A percentile compares a stretch with the other conserved stretches of the same genome.
Evolutionary conservation across 441 rosid genomes (phyloP).

Genomic region (Pelargonium fulgidum): DNA sequence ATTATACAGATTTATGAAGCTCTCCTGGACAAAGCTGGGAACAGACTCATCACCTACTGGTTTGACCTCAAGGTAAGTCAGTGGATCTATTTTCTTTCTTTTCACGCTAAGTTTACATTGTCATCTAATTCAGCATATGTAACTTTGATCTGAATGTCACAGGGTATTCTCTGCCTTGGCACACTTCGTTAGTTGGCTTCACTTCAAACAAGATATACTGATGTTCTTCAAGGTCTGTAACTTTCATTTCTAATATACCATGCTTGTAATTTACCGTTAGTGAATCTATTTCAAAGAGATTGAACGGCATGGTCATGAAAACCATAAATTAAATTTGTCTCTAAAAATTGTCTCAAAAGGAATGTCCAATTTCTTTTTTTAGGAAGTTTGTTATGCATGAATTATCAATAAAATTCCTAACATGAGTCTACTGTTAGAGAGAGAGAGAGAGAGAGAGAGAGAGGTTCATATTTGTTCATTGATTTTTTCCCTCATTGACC

Average conservation of each 20-base stretch:
- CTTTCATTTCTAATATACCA: not conserved
- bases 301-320: no score
- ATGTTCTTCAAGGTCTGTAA: constrained; percentile 33
- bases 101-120: constrained; percentile 7
- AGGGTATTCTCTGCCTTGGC: constrained; percentile 43
- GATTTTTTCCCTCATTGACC: not conserved
- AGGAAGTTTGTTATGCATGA: no score
- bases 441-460: no score
- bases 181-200: constrained; percentile 30
- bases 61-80: constrained; percentile 34
- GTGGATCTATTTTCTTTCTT: not conserved
- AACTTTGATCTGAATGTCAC: constrained; percentile 8
- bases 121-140: constrained; percentile 8
- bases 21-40: constrained; percentile 23
- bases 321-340: no score
- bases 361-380: no score
- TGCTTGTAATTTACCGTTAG: not conserved
- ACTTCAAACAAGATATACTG: constrained; percentile 34
- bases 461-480: no score
- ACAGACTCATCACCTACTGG: constrained; percentile 3
- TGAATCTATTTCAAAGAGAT: not conserved
- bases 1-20: constrained; percentile 35
- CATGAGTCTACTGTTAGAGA: no score
- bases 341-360: no score
- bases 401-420: no score